phyloP scores from a whole-genome alignment of 2,329 filamentous ascomycete genomes.

The Clarireedia sp. region DNA sequence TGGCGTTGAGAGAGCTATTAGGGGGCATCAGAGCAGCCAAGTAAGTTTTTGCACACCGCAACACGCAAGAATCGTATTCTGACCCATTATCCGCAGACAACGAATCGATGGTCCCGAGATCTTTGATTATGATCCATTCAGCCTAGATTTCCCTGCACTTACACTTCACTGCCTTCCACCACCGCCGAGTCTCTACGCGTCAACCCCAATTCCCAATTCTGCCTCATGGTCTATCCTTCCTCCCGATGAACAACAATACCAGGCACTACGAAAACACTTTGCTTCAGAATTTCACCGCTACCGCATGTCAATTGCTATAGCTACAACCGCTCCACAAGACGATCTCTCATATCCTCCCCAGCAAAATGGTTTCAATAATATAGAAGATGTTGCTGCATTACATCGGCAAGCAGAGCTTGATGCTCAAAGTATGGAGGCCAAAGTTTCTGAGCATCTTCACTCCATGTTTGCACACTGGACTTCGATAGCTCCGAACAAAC shows the following conservation, averaged over 20 bases:
- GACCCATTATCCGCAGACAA: constrained; percentile 34
- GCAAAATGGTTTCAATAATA: constrained; percentile 18
- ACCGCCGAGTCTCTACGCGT: constrained; percentile 69
- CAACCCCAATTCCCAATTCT: constrained; percentile 68
- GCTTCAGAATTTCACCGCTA: constrained; percentile 59
- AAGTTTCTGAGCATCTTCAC: constrained; percentile 67
- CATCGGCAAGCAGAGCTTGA: constrained; percentile 29
- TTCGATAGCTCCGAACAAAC: constrained; percentile 47
- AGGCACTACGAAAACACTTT: constrained; percentile 62
- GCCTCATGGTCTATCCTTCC: constrained; percentile 76
- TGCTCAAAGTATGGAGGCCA: constrained; percentile 49
- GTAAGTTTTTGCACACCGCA: constrained; percentile 39
- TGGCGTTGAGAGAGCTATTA: constrained; percentile 76
- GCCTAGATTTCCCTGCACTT: constrained; percentile 78
- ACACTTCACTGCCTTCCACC: constrained; percentile 73
- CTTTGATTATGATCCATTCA: constrained; percentile 76
- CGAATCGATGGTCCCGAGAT: constrained; percentile 50
- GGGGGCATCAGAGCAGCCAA: constrained; percentile 76
- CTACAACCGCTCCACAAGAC: constrained; percentile 42
- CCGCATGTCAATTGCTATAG: constrained; percentile 46
- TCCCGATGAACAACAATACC: constrained; percentile 65
- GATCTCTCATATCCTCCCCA: constrained; percentile 40
- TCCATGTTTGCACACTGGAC: constrained; percentile 73
- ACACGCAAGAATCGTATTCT: not conserved
- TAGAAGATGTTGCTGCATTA: constrained; percentile 32